Evolutionary conservation across 2,329 filamentous ascomycete genomes (phyloP), one percentile per base, ranked within the genome.

Genomic region (Chalaropsis ovoidea): DNA sequence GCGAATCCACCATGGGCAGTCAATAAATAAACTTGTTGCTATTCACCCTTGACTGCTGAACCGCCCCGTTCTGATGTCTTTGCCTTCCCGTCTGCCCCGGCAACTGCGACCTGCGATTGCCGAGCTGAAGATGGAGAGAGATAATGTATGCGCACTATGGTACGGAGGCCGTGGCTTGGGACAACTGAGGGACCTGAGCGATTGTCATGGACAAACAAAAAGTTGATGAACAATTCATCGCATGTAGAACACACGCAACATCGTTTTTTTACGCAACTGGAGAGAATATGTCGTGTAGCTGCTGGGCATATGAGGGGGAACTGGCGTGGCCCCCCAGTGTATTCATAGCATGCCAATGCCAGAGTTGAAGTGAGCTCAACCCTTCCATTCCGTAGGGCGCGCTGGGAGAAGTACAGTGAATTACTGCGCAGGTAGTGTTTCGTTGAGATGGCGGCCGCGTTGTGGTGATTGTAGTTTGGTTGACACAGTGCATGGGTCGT

Each of bases 21-120:
- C 52, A 64, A 56, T 64, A 39, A 64, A 56, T 64, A 39, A 42
- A 54, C 27, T 58, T 39, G 22, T 54, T 56, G 45, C 39, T 42
- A 31, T n/a, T 39, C 54, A 58, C 31, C 17, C n/a, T 27, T 24
- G 22, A 15, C 31, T 35, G 52, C 15, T 11, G 24, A 58, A 17
- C 19, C 15, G 15, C 24, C 15, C 24, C 31, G 27, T 39, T 52
- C 22, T 27, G 13, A 31, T 39, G 27, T 58, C 17, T 22, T n/a
- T 58, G 52, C 15, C 52, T 35, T 58, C 24, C 52, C 54, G 27
- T 5, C 27, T n/a, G 10, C 10, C 15, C 31, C 54, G 31, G 31
- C 22, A 17, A n/a, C 54, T 58, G 54, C 54, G 27, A 39, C 24
- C 5, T 39, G 35, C 35, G 5, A 10, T 39, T 52, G 47, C 47